phyloP scores from a whole-genome alignment of 805 yeast genomes.

The Cyberlindnera euphorbiae region DNA sequence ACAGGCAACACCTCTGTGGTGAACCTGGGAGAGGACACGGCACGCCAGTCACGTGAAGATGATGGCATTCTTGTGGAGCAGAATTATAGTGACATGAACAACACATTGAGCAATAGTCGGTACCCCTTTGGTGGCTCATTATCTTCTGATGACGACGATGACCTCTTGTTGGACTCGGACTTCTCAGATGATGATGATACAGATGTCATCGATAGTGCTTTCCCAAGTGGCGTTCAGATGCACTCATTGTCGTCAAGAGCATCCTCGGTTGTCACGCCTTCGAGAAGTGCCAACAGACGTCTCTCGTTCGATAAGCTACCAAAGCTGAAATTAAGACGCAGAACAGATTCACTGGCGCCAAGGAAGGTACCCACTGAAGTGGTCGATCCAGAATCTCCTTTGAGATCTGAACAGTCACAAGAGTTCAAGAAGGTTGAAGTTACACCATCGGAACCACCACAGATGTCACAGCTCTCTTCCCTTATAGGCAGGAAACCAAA shows the following conservation, averaged over 20 bases:
- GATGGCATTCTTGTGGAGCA: conserved; percentile 24
- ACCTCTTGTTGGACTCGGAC: conserved; percentile 27
- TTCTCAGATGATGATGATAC: conserved; percentile 37
- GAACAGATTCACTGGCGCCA: conserved; percentile 15
- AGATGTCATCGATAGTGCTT: conserved; percentile 36
- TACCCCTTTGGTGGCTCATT: conserved; percentile 19
- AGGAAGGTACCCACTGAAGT: conserved; percentile 1
- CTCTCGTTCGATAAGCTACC: conserved; percentile 19
- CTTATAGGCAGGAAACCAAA: conserved; percentile 36
- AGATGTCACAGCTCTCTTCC: conserved; percentile 35
- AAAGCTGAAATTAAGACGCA: conserved; percentile 12
- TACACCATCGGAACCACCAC: neutral
- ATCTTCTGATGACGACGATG: conserved; percentile 30
- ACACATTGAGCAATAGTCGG: conserved; percentile 11
- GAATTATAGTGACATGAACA: conserved; percentile 24
- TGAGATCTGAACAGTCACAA: too few relatives aligned
- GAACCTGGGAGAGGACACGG: conserved; percentile 10
- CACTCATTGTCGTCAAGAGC: conserved; percentile 16
- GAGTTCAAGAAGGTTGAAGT: conserved; percentile 7
- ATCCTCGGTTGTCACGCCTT: conserved; percentile 13
- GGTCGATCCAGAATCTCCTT: too few relatives aligned
- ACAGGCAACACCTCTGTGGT: conserved; percentile 8
- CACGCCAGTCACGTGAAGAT: too few relatives aligned
- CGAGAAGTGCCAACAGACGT: conserved; percentile 14
- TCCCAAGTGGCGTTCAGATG: conserved; percentile 28